Percentiles rank a stretch among this genome's conserved stretches.
Conservation (phyloP, 1,284 basidiomycete species). For the Schizophyllum commune region DNA sequence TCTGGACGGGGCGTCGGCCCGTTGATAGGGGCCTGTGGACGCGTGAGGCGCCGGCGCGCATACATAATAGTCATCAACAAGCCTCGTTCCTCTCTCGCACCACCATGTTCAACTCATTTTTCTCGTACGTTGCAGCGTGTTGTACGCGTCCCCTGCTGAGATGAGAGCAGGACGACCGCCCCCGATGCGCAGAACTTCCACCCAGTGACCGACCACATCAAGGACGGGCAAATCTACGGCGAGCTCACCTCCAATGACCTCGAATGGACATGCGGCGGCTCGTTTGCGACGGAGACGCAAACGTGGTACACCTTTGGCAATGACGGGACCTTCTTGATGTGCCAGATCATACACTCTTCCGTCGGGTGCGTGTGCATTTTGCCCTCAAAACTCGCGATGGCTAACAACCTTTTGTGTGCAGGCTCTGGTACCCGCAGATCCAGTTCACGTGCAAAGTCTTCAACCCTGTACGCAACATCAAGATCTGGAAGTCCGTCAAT, state of each 20-base stretch:
- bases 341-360: conserved; percentile 92
- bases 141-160: conserved; percentile 12
- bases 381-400: not conserved
- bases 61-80: not conserved
- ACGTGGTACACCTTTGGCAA: conserved; percentile 80
- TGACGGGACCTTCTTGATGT: conserved; percentile 80
- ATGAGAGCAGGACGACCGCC: conserved; percentile 35
- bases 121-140: conserved; percentile 39
- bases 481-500: conserved; percentile 86
- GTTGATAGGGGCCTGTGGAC: not conserved
- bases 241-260: conserved; percentile 67
- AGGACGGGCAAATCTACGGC: conserved; percentile 57
- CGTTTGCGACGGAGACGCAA: conserved; percentile 93
- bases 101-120: conserved; percentile 64
- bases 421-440: conserved; percentile 89
- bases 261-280: conserved; percentile 75
- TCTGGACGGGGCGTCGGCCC: too few relatives aligned
- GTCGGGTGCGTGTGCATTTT: conserved; percentile 66
- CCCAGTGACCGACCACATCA: conserved; percentile 57
- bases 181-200: conserved; percentile 70
- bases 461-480: conserved; percentile 74
- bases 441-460: conserved; percentile 94
- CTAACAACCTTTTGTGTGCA: conserved; percentile 19
- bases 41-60: not conserved
- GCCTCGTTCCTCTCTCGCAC: conserved; percentile 14